Conservation (phyloP, 208 protist genomes). For the Trypanosoma lewisi region DNA sequence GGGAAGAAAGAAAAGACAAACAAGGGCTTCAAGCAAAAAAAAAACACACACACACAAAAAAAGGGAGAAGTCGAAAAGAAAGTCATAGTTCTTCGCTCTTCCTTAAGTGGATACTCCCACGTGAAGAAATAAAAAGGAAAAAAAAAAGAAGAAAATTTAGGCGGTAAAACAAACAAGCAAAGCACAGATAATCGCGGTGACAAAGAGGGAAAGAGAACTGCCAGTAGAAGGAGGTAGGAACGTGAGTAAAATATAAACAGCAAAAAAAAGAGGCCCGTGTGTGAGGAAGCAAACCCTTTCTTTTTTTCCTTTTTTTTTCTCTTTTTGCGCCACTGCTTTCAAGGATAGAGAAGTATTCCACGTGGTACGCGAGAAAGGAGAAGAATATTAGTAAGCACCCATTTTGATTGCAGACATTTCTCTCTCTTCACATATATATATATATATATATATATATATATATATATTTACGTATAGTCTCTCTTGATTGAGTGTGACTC, state of each 20-base stretch:
- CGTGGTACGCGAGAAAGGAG: neutral
- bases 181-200: too few relatives aligned
- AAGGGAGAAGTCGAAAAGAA: neutral
- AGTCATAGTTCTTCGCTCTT: constrained; percentile 1
- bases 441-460: constrained; percentile 12
- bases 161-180: too few relatives aligned
- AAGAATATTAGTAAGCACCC: neutral
- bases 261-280: constrained; percentile 3
- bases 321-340: constrained; percentile 1
- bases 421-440: neutral
- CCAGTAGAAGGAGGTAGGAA: constrained; percentile 28
- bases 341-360: neutral
- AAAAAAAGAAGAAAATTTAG: too few relatives aligned
- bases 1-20: neutral
- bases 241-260: neutral
- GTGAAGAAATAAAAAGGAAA: too few relatives aligned
- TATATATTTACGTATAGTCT: constrained; percentile 4
- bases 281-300: neutral
- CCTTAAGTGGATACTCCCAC: too few relatives aligned
- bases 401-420: neutral
- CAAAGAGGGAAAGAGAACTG: constrained; percentile 3
- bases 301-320: constrained; percentile 1
- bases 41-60: neutral
- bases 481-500: neutral
- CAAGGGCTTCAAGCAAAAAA: neutral